Base-by-base conservation (phyloP, 371 early-diverging fungal species). In the Saksenaea oblongispora region DNA sequence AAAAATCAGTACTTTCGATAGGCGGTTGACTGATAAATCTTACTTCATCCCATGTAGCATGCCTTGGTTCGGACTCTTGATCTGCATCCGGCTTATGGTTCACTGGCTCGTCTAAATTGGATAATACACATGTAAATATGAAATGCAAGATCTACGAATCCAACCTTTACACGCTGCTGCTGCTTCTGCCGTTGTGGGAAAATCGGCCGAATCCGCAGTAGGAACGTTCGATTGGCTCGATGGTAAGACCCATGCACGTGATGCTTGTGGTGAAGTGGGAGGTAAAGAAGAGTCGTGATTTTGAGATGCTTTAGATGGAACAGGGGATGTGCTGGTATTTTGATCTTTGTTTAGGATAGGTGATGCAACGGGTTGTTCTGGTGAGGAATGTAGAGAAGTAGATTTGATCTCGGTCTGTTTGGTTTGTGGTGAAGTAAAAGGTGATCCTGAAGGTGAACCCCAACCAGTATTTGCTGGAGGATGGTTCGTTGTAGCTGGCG, bases 31-130 rank as follows among this genome's bases (percentile, higher is more conserved):
- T 31, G 31, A 31, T 4, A 31, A 53, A 34, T 34, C 37, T 70
- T 65, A 77, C 77, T 61, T 75, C 80, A 39, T 79, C 76, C 80
- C 76, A 76, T 37, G 69, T 61, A 18, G 63, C 59, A 24, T 65
- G 60, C 15, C 58, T 67, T 56, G 64, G 60, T 39, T 72, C 70
- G 27, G 71, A 58, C 28, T 47, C 51, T 22, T 17, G 51, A 47
- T 47, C 51, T 9, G 51, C 15, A 51, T 35, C n/a, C n/a, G 44
- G 54, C 15, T 28, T 61, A 35, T 47, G 34, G 54, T 65, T 47
- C 44, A 27, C 41, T 36, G 36, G 14, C 59, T 65, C 26, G 37
- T 36, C 17, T 59, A 58, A 13, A 3, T 26, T 41, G 14, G 18
- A 55, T 7, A 56, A 17, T 34, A 14, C 0, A 36, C 36, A 57